Conservation (phyloP, 176 grass and related monocot genomes). For the Chloris gayana region DNA sequence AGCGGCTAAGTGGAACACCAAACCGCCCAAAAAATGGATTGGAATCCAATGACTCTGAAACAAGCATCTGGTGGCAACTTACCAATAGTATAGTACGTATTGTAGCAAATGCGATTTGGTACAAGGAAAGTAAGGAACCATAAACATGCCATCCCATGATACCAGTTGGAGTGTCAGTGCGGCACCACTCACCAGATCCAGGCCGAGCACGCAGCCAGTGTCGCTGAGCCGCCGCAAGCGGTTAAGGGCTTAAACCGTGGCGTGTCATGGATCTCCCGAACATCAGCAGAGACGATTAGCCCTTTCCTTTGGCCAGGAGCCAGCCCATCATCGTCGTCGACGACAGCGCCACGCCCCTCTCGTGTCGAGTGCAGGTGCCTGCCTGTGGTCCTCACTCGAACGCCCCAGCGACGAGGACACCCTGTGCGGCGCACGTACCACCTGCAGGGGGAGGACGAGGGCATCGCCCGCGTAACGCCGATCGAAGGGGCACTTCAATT, state of each 20-base stretch:
- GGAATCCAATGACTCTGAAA: no score
- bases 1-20: no score
- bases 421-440: background rate
- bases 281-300: background rate
- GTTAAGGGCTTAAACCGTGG: background rate
- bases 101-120: background rate
- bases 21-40: no score
- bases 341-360: background rate
- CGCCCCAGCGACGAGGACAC: slow-evolving; percentile 2
- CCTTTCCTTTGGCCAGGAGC: background rate
- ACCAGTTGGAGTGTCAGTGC: background rate
- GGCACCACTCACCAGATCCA: background rate
- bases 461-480: background rate
- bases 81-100: no score
- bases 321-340: background rate
- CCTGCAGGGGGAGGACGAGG: background rate
- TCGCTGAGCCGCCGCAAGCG: background rate
- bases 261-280: slow-evolving; percentile 16
- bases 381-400: slow-evolving; percentile 28
- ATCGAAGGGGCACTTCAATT: background rate
- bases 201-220: background rate
- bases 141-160: background rate
- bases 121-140: background rate
- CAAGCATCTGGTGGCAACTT: no score
- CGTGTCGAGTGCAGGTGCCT: slow-evolving; percentile 1